phyloP scores from a whole-genome alignment of 495 filamentous ascomycete genomes.

The Penicillium subrubescens region DNA sequence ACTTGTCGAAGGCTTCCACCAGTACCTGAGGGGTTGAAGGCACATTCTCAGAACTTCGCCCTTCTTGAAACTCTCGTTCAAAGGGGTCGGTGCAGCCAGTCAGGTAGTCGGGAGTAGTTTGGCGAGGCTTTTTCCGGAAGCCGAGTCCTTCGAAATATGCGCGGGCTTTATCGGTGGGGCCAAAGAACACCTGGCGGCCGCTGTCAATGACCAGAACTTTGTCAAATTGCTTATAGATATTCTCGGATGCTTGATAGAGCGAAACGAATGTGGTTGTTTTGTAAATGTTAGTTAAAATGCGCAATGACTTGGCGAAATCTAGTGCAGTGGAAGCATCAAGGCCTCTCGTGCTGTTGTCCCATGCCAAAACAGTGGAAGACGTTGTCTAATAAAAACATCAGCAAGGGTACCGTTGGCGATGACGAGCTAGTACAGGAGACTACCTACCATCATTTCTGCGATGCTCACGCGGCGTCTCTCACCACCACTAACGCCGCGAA shows the following conservation, averaged over 20 bases:
- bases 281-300: slow-evolving; percentile 78
- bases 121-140: slow-evolving; percentile 74
- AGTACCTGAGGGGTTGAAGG: slow-evolving; percentile 67
- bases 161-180: slow-evolving; percentile 67
- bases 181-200: slow-evolving; percentile 81
- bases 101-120: slow-evolving; percentile 85
- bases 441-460: slow-evolving; percentile 55
- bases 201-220: slow-evolving; percentile 83
- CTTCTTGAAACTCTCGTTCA: slow-evolving; percentile 73
- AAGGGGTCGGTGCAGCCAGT: slow-evolving; percentile 83
- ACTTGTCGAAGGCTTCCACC: slow-evolving; percentile 67
- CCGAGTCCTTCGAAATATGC: slow-evolving; percentile 82
- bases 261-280: slow-evolving; percentile 78
- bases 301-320: slow-evolving; percentile 69
- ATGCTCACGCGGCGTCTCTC: slow-evolving; percentile 69
- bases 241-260: slow-evolving; percentile 81
- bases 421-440: no score
- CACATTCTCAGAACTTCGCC: slow-evolving; percentile 60
- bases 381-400: slow-evolving; percentile 39
- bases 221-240: slow-evolving; percentile 84
- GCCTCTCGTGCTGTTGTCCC: slow-evolving; percentile 86
- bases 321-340: slow-evolving; percentile 83
- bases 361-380: slow-evolving; percentile 69
- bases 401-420: no score
- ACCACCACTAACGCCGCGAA: slow-evolving; percentile 81